Conservation (phyloP, 306 rosid genomes). For the Vachellia collinsii region DNA sequence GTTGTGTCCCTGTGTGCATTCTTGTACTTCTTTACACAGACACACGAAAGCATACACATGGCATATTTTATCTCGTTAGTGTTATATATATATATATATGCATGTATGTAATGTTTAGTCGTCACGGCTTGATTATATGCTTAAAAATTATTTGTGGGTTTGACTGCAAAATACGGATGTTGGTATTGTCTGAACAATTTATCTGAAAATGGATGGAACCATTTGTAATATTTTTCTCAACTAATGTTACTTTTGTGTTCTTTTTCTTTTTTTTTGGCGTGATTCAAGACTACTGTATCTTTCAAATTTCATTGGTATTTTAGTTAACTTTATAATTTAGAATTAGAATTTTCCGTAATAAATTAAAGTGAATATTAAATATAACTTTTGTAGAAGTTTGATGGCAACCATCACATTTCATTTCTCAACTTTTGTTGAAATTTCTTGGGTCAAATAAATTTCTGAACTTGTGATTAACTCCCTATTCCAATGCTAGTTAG, state of each 20-base stretch:
- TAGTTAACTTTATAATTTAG: not conserved
- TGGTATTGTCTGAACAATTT: not conserved
- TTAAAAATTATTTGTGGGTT: conserved; percentile 25
- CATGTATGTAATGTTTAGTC: not conserved
- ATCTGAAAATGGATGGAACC: not conserved
- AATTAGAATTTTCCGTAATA: not conserved
- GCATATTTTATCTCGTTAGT: not conserved
- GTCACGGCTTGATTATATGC: conserved; percentile 8
- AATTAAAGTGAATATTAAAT: not conserved
- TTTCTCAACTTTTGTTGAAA: not conserved
- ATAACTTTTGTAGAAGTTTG: not conserved
- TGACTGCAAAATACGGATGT: conserved; percentile 1
- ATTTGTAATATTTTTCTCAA: not conserved
- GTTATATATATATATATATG: not conserved
- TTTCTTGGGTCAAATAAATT: not conserved
- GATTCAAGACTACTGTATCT: not conserved
- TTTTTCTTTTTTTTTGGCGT: not conserved
- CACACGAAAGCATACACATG: not conserved
- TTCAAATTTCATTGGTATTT: not conserved
- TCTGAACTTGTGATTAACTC: not conserved
- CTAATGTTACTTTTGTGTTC: not conserved
- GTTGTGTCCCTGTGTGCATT: conserved; percentile 12
- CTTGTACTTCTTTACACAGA: not conserved
- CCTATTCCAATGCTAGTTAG: not conserved
- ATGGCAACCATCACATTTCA: not conserved